A percentile compares a stretch with the other conserved stretches of the same genome.
These are phyloP conservation scores for Sporisorium reilianum DNA, from an alignment of 1,284 basidiomycete genomes.

Conservation along the genomic window DNA sequence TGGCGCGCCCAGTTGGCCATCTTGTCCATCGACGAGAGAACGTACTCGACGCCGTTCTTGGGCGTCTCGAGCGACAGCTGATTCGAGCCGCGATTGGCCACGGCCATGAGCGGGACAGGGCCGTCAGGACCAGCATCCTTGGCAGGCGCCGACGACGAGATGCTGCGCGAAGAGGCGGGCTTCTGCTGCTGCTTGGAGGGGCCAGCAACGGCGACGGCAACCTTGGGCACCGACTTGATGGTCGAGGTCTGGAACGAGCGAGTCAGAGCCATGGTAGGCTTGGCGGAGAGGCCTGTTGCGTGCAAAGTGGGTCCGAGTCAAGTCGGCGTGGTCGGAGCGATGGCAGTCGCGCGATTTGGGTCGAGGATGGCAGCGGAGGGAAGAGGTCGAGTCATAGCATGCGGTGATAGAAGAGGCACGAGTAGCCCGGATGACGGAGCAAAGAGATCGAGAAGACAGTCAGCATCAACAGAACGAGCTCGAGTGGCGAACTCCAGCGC, in stretches of 20 bases:
- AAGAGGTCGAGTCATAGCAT: not conserved
- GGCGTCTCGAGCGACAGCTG: constrained; percentile 82
- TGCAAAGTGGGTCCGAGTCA: not conserved
- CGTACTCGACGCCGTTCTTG: constrained; percentile 93
- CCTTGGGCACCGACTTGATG: constrained; percentile 41
- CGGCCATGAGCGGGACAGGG: constrained; percentile 68
- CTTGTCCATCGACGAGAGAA: constrained; percentile 94
- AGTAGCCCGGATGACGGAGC: not conserved
- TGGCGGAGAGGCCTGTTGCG: constrained; percentile 38
- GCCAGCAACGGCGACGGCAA: constrained; percentile 23
- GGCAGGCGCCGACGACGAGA: constrained; percentile 43
- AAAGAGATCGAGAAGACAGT: not conserved
- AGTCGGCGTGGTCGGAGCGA: not conserved
- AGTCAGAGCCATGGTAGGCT: constrained; percentile 41
- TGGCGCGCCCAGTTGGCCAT: constrained; percentile 97
- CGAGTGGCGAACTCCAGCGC: constrained; percentile 1
- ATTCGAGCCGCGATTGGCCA: constrained; percentile 63
- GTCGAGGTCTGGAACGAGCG: constrained; percentile 51
- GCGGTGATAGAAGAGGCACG: not conserved
- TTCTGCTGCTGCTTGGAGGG: constrained; percentile 26
- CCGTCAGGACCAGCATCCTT: constrained; percentile 43
- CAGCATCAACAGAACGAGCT: not conserved
- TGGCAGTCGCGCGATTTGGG: not conserved
- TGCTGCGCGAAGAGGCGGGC: constrained; percentile 20
- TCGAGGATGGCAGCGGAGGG: not conserved